These are phyloP conservation scores for Populus tremula DNA, from an alignment of 345 rosid species.

Conservation along the genomic window DNA sequence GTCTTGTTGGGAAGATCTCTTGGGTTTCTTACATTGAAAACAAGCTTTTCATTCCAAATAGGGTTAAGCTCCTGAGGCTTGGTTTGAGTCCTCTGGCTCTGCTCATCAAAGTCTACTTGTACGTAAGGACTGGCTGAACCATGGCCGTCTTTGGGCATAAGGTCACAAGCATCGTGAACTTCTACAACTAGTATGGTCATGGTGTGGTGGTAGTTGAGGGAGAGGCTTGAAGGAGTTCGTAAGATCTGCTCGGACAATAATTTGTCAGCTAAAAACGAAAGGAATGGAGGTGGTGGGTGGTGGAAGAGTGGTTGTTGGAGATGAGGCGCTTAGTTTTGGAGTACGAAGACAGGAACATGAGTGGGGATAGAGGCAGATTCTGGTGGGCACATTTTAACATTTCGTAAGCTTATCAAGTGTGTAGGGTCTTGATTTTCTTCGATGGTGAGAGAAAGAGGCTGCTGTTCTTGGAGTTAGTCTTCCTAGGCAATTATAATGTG, in stretches of 20 bases:
- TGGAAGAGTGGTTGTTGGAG: slow-evolving; percentile 18
- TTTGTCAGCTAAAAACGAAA: not conserved
- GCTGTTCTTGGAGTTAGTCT: not conserved
- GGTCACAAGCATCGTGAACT: slow-evolving; percentile 70
- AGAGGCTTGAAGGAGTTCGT: not conserved
- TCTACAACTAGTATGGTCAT: slow-evolving; percentile 75
- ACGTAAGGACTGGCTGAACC: slow-evolving; percentile 78
- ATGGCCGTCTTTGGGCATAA: slow-evolving; percentile 79
- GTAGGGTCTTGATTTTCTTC: not conserved
- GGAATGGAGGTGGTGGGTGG: slow-evolving; percentile 9
- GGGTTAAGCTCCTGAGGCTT: slow-evolving; percentile 68
- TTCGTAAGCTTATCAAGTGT: not conserved
- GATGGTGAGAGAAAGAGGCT: not conserved
- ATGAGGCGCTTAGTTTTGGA: slow-evolving; percentile 24
- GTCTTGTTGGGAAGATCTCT: slow-evolving; percentile 46
- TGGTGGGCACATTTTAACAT: slow-evolving; percentile 19
- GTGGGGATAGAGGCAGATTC: slow-evolving; percentile 15
- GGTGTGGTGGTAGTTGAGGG: slow-evolving; percentile 7
- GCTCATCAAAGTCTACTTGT: slow-evolving; percentile 58
- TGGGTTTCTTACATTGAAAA: slow-evolving; percentile 43
- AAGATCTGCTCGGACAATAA: not conserved
- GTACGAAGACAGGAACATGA: slow-evolving; percentile 30
- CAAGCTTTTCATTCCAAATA: slow-evolving; percentile 65
- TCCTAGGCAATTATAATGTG: not conserved
- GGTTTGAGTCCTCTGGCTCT: slow-evolving; percentile 58